Base-by-base conservation (phyloP, 73 alveolate genomes). In the Paramecium bursaria region DNA sequence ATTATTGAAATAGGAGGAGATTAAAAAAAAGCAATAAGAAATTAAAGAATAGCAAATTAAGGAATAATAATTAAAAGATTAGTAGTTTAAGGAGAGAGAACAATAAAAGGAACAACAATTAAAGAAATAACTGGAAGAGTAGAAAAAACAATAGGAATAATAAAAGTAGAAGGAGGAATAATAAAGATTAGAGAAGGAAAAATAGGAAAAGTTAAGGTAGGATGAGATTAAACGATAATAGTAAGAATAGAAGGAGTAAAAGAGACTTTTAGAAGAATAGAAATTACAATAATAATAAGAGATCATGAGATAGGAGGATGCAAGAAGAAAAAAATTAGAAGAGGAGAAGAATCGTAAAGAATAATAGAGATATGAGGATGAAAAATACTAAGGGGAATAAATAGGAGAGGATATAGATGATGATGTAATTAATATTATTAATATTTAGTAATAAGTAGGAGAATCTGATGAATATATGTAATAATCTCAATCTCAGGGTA, bases 401-500 rank as follows among this genome's bases (percentile, higher is more conserved):
- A 22, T 35, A 2, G 80, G 42, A 14, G 85, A 79, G 35, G 15
- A 79, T 53, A 27, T 53, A 55, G 53, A 79, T 42, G 77, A 44
- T n/a, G 60, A 79, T 15, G 89, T 33, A 79, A 30, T 15, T 39
- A 7, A 5, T 7, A 39, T 7, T 39, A 7, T 17, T 31, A 31
- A 15, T 15, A 39, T 14, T 19, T 15, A 21, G 21, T n/a, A 67
- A n/a, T 67, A 39, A 67, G 82, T 53, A 35, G 73, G 46, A 79
- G 89, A 79, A 54, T 79, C 89, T 3, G 89, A 79, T 53, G 89
- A 79, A 30, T 79, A 79, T 79, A 79, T 79, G 47, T 46, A 73
- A n/a, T 29, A 79, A 21, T 79, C 89, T 3, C n/a, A 60, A 76
- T 79, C 89, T 3, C 46, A 79, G 48, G 89, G 89, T 7, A 33